phyloP scores from a whole-genome alignment of 768 basidiomycete species.

The Boletus tylopilopsis region DNA sequence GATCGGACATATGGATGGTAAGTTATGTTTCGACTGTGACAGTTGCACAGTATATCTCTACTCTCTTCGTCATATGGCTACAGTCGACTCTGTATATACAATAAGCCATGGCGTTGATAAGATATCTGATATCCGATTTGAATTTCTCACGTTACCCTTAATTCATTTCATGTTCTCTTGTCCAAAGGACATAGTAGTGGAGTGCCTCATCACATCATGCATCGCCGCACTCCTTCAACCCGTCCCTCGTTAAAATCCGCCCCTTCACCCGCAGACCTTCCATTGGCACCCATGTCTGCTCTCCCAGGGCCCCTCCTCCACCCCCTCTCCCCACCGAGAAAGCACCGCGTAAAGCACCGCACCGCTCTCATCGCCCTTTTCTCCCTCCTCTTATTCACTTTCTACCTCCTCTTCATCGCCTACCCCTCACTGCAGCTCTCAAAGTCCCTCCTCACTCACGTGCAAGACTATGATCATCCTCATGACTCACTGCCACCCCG shows the following conservation, averaged over 20 bases:
- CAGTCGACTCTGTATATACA: too few species aligned
- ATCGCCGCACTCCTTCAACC: conserved; percentile 26
- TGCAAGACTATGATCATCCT: conserved; percentile 8
- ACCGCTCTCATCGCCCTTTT: conserved; percentile 54
- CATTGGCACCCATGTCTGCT: conserved; percentile 15
- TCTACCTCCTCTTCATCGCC: conserved; percentile 54
- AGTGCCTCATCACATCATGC: conserved; percentile 15
- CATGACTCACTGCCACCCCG: conserved; percentile 15
- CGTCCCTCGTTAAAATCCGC: conserved; percentile 18
- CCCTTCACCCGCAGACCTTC: background rate
- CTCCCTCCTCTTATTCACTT: conserved; percentile 46
- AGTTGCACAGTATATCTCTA: too few species aligned
- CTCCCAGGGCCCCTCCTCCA: conserved; percentile 33
- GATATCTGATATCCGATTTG: too few species aligned
- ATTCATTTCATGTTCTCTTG: too few species aligned
- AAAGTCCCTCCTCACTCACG: conserved; percentile 29
- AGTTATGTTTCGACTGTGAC: too few species aligned
- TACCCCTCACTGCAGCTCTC: conserved; percentile 39
- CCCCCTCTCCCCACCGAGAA: conserved; percentile 10
- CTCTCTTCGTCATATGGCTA: too few species aligned
- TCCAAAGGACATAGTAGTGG: background rate
- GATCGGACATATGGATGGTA: too few species aligned
- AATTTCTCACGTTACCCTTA: background rate
- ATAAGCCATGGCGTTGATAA: too few species aligned
- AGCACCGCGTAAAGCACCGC: conserved; percentile 45